Evolutionary conservation across 1,139 yeast genomes (phyloP).

Genomic region (Saccharomycopsis crataegensis): DNA sequence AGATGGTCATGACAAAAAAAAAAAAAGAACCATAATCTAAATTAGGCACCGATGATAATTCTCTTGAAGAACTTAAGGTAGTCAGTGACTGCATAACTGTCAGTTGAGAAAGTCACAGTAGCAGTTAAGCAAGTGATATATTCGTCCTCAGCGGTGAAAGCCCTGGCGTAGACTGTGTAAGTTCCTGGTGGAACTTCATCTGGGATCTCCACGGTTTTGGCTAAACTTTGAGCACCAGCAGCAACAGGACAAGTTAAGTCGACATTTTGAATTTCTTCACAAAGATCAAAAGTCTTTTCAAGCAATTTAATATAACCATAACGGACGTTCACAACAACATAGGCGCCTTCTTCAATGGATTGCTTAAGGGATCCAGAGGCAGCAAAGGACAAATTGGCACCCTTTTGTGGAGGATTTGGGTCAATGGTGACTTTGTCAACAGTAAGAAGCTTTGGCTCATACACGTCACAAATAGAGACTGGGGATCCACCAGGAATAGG

Average conservation of each 20-base stretch:
- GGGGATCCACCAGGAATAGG: conserved; percentile 94
- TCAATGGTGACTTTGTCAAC: conserved; percentile 51
- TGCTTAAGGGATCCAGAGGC: conserved; percentile 60
- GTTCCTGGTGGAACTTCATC: conserved; percentile 94
- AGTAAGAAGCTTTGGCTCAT: conserved; percentile 52
- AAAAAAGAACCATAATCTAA: too few relatives aligned
- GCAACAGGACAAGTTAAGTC: conserved; percentile 71
- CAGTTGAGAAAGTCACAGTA: conserved; percentile 51
- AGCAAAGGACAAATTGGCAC: conserved; percentile 65
- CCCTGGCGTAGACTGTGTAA: conserved; percentile 80
- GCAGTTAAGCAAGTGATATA: conserved; percentile 84
- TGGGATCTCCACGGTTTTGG: conserved; percentile 76
- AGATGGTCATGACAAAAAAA: too few relatives aligned
- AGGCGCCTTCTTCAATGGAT: conserved; percentile 72
- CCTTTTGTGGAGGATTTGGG: conserved; percentile 88
- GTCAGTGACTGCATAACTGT: conserved; percentile 8
- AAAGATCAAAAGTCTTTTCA: conserved; percentile 81
- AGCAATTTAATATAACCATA: conserved; percentile 85
- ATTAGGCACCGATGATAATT: background rate
- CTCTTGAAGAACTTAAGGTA: conserved; percentile 15
- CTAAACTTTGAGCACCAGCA: conserved; percentile 58
- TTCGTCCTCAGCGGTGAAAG: conserved; percentile 75
- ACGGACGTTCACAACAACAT: conserved; percentile 86
- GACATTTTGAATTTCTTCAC: conserved; percentile 79
- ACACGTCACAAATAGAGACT: conserved; percentile 63